Conservation (phyloP, 176 grass and related monocot genomes). For the Ampelocalamus luodianensis region DNA sequence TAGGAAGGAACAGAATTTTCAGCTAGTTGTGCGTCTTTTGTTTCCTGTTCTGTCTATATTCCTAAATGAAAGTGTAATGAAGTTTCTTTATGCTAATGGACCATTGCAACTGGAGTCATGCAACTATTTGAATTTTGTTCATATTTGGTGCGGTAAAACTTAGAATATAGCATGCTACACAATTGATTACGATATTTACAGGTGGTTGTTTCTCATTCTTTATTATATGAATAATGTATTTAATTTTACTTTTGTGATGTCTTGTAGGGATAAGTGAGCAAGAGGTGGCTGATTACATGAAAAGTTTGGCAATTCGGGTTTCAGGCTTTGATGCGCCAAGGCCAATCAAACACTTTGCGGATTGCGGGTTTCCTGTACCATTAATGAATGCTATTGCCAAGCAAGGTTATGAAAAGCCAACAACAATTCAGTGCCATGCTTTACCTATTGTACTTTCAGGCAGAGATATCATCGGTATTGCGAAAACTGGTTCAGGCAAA, state of each 20-base stretch:
- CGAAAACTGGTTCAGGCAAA: slow-evolving; percentile 99
- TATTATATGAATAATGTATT: slow-evolving; percentile 38
- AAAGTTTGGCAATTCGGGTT: slow-evolving; percentile 85
- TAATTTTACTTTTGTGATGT: slow-evolving; percentile 3
- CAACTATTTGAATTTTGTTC: slow-evolving; percentile 12
- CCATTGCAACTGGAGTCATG: not conserved
- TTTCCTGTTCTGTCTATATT: not conserved
- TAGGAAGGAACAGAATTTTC: not conserved
- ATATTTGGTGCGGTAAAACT: slow-evolving; percentile 10
- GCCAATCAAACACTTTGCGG: slow-evolving; percentile 82
- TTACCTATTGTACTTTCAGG: slow-evolving; percentile 90
- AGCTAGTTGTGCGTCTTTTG: not conserved
- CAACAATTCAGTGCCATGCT: slow-evolving; percentile 95
- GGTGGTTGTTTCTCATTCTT: slow-evolving; percentile 31
- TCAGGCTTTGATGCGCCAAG: slow-evolving; percentile 92
- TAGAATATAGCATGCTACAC: not conserved
- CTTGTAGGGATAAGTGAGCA: slow-evolving; percentile 82
- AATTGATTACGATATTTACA: slow-evolving; percentile 12
- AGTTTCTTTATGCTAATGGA: not conserved
- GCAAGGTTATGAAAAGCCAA: slow-evolving; percentile 95
- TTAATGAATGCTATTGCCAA: slow-evolving; percentile 93
- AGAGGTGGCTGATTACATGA: slow-evolving; percentile 83
- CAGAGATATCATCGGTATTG: slow-evolving; percentile 98
- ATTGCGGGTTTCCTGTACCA: slow-evolving; percentile 77
- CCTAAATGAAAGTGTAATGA: not conserved